Evolutionary conservation across 192 early-diverging fungal genomes (phyloP).

Genomic region (Backusella westeae): DNA sequence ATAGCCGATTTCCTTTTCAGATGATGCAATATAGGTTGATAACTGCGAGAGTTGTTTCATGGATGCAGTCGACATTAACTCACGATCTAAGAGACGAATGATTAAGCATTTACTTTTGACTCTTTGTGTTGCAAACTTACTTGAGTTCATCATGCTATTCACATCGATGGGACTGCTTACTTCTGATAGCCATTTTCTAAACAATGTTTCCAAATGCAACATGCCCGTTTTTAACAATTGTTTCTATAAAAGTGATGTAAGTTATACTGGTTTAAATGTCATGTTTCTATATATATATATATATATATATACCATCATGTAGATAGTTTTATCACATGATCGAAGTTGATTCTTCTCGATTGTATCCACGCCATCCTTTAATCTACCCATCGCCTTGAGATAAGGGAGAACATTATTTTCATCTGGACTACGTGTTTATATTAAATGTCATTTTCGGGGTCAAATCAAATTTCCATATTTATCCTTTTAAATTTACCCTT

Average conservation of each 20-base stretch:
- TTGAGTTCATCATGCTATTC: conserved; percentile 15
- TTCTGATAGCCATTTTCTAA: conserved; percentile 45
- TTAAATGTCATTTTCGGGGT: background rate
- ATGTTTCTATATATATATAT: background rate
- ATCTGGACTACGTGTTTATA: conserved; percentile 40
- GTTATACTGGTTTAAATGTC: background rate
- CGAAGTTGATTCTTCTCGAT: conserved; percentile 29
- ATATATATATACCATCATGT: conserved; percentile 34
- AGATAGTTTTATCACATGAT: conserved; percentile 45
- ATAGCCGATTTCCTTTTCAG: conserved; percentile 46
- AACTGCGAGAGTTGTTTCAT: conserved; percentile 41
- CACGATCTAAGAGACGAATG: background rate
- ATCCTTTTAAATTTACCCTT: conserved; percentile 44
- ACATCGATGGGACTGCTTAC: conserved; percentile 45
- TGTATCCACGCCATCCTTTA: conserved; percentile 48
- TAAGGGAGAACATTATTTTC: conserved; percentile 56
- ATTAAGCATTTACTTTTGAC: too few species aligned
- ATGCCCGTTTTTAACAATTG: conserved; percentile 52
- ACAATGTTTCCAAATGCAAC: conserved; percentile 54
- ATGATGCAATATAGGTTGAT: conserved; percentile 49
- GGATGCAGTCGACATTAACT: conserved; percentile 13
- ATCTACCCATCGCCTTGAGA: conserved; percentile 54
- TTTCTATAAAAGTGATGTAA: conserved; percentile 26
- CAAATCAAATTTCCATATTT: background rate
- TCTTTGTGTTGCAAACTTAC: background rate